phyloP scores from a whole-genome alignment of 2,329 filamentous ascomycete genomes.

The Talaromyces sp. region DNA sequence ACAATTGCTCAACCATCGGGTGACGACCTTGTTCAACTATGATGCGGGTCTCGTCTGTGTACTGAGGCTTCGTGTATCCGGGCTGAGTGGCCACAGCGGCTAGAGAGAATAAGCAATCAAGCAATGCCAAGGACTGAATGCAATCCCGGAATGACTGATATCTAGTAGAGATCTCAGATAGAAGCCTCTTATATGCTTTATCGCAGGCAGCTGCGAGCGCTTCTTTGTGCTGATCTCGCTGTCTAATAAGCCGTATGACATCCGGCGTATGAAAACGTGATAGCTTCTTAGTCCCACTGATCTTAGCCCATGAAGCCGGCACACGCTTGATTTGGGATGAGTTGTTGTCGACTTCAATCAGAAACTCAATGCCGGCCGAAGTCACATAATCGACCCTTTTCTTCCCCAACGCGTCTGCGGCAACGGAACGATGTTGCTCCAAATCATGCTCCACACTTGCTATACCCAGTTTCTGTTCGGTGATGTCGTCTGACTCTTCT shows the following conservation, averaged over 20 bases:
- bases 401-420: conserved; percentile 68
- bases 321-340: conserved; percentile 71
- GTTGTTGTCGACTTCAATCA: conserved; percentile 83
- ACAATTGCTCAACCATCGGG: conserved; percentile 89
- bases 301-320: conserved; percentile 90
- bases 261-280: conserved; percentile 94
- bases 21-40: conserved; percentile 73
- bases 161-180: conserved; percentile 70
- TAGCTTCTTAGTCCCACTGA: conserved; percentile 87
- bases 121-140: conserved; percentile 75
- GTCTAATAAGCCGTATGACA: conserved; percentile 74
- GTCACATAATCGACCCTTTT: conserved; percentile 74
- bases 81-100: conserved; percentile 79
- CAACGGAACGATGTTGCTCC: conserved; percentile 67
- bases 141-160: conserved; percentile 89
- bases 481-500: conserved; percentile 83
- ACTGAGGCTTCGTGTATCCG: conserved; percentile 77
- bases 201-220: conserved; percentile 89
- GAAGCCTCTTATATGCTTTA: conserved; percentile 67
- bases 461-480: conserved; percentile 84
- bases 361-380: conserved; percentile 85
- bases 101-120: conserved; percentile 87
- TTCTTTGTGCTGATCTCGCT: conserved; percentile 93
- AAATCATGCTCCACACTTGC: conserved; percentile 88
- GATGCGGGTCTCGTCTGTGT: conserved; percentile 63